Conservation (phyloP, 805 yeast species). For the Kluyveromyces nonfermentans region DNA sequence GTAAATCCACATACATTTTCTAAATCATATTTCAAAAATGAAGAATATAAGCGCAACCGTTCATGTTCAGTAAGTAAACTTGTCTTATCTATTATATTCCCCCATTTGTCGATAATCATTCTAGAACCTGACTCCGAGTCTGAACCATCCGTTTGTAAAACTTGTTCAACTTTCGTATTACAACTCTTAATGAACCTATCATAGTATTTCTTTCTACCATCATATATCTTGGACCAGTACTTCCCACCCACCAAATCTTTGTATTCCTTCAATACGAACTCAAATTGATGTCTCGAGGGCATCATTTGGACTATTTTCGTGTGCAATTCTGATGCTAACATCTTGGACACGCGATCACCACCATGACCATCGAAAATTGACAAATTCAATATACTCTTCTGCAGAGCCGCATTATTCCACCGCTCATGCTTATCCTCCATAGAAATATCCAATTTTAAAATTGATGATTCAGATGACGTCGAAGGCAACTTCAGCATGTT, state of each 20-base stretch:
- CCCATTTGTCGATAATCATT: constrained; percentile 29
- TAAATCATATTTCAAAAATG: constrained; percentile 25
- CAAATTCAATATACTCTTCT: constrained; percentile 47
- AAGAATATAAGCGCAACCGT: constrained; percentile 22
- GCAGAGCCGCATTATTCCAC: constrained; percentile 8
- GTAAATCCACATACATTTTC: constrained; percentile 21
- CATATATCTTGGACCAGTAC: constrained; percentile 76
- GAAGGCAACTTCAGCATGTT: constrained; percentile 45
- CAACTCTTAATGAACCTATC: constrained; percentile 28
- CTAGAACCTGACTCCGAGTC: constrained; percentile 18
- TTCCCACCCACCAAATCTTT: constrained; percentile 55
- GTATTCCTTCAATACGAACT: constrained; percentile 45
- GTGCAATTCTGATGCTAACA: constrained; percentile 45
- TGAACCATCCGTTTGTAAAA: constrained; percentile 14
- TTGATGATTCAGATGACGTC: constrained; percentile 18
- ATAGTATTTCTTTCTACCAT: constrained; percentile 33
- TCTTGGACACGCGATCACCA: constrained; percentile 63
- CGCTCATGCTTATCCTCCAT: constrained; percentile 14
- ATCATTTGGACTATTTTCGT: constrained; percentile 39
- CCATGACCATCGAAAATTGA: constrained; percentile 94
- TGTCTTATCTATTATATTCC: constrained; percentile 30
- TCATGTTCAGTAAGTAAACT: constrained; percentile 25
- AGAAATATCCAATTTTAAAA: constrained; percentile 9
- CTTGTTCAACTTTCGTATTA: constrained; percentile 28
- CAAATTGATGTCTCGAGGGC: constrained; percentile 27